Evolutionary conservation across 2,329 filamentous ascomycete genomes (phyloP).

Genomic region (Fusarium coffeatum): DNA sequence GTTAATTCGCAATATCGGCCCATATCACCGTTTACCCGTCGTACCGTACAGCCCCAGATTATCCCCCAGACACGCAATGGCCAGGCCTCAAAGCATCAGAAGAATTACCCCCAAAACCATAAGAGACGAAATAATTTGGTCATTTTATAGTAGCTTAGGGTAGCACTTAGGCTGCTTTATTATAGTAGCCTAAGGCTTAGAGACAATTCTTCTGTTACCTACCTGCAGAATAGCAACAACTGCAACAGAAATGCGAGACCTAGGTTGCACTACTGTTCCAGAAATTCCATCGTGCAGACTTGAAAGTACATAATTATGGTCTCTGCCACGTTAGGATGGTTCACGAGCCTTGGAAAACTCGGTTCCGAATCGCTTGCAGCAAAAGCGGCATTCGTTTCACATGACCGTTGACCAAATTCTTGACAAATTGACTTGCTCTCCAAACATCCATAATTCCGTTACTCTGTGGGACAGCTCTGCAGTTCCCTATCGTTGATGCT

Average conservation of each 20-base stretch:
- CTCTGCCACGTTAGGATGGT: too few relatives aligned
- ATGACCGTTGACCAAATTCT: neutral
- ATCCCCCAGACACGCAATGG: neutral
- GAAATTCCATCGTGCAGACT: neutral
- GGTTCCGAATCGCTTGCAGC: neutral
- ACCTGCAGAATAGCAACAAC: neutral
- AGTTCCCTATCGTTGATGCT: too few relatives aligned
- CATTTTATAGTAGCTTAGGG: too few relatives aligned
- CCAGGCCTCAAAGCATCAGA: too few relatives aligned
- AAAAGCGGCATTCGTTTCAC: neutral
- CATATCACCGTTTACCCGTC: neutral
- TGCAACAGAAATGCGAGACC: neutral
- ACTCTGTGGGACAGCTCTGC: accelerated
- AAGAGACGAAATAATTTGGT: too few relatives aligned
- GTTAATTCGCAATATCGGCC: neutral
- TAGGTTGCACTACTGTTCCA: neutral
- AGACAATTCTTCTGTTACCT: too few relatives aligned
- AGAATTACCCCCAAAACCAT: too few relatives aligned
- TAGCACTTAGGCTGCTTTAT: too few relatives aligned
- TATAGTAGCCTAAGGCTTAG: too few relatives aligned
- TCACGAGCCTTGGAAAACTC: too few relatives aligned
- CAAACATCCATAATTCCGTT: neutral
- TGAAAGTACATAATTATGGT: neutral
- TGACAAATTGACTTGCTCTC: too few relatives aligned
- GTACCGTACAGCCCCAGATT: neutral